Conservation (phyloP, 2,329 filamentous ascomycete genomes). For the Colletotrichum endophyticum region DNA sequence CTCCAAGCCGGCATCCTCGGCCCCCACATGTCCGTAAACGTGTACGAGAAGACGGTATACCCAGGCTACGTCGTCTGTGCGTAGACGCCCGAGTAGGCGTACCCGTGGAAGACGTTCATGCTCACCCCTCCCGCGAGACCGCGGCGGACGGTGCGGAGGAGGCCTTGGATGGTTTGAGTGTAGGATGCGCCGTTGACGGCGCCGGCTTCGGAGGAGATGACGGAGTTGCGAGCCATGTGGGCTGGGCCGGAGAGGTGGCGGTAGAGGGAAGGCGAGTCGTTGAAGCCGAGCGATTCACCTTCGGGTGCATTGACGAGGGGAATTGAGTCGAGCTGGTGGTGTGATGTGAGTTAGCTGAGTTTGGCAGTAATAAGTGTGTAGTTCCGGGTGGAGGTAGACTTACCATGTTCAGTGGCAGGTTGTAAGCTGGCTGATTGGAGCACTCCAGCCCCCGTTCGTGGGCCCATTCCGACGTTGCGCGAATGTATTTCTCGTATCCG, state of each 20-base stretch:
- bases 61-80: conserved; percentile 26
- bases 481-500: conserved; percentile 24
- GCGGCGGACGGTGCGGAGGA: conserved; percentile 17
- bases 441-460: conserved; percentile 17
- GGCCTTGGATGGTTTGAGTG: conserved; percentile 15
- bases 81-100: conserved; percentile 23
- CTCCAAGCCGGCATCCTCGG: conserved; percentile 23
- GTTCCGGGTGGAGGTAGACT: neutral
- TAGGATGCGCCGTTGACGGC: conserved; percentile 21
- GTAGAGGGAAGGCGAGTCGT: conserved; percentile 25
- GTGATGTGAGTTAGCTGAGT: neutral
- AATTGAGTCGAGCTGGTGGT: conserved; percentile 1
- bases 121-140: conserved; percentile 26
- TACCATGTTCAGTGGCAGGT: conserved; percentile 29
- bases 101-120: conserved; percentile 26
- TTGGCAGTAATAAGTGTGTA: neutral
- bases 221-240: conserved; percentile 22
- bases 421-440: conserved; percentile 29
- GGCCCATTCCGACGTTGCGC: conserved; percentile 21
- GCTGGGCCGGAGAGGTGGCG: conserved; percentile 27
- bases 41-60: conserved; percentile 25
- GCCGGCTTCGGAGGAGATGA: conserved; percentile 29
- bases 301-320: conserved; percentile 25
- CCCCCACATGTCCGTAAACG: conserved; percentile 26
- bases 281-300: conserved; percentile 28